A percentile compares a stretch with the other conserved stretches of the same genome.
Conservation (phyloP, 345 rosid genomes). For the Angophora floribunda region DNA sequence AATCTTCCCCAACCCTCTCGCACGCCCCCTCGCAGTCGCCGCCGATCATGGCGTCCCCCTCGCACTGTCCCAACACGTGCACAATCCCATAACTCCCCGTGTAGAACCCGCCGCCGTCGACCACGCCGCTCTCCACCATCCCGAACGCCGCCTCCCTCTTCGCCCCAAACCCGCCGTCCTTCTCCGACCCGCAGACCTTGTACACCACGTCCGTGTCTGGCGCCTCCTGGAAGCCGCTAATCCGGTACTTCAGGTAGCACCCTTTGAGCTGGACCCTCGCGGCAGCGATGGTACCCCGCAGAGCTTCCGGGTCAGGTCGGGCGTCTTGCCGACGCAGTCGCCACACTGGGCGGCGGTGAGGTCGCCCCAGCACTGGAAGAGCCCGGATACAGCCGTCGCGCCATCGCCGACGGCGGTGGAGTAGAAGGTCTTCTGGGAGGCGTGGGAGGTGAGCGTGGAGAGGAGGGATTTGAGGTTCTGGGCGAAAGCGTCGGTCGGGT, state of each 20-base stretch:
- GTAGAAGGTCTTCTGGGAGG: constrained; percentile 35
- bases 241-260: constrained; percentile 6
- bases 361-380: constrained; percentile 88
- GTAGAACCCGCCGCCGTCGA: constrained; percentile 2
- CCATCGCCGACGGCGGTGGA: constrained; percentile 44
- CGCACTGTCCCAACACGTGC: constrained; percentile 74
- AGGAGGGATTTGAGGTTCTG: constrained; percentile 55
- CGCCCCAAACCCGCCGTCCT: not conserved
- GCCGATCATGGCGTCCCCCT: constrained; percentile 44
- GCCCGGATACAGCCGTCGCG: constrained; percentile 42
- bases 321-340: constrained; percentile 46
- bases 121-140: constrained; percentile 2
- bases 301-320: constrained; percentile 32
- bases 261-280: constrained; percentile 41
- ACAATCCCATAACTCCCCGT: constrained; percentile 3
- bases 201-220: constrained; percentile 1
- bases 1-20: constrained; percentile 36
- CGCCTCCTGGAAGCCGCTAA: constrained; percentile 3
- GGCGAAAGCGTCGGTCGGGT: constrained; percentile 44
- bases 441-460: constrained; percentile 50
- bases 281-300: constrained; percentile 50
- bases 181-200: constrained; percentile 5
- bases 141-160: constrained; percentile 6
- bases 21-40: constrained; percentile 46
- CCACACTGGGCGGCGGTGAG: constrained; percentile 42